Base-by-base conservation (phyloP, 139 green algal genomes). In the Mesotaenium endlicherianum region DNA sequence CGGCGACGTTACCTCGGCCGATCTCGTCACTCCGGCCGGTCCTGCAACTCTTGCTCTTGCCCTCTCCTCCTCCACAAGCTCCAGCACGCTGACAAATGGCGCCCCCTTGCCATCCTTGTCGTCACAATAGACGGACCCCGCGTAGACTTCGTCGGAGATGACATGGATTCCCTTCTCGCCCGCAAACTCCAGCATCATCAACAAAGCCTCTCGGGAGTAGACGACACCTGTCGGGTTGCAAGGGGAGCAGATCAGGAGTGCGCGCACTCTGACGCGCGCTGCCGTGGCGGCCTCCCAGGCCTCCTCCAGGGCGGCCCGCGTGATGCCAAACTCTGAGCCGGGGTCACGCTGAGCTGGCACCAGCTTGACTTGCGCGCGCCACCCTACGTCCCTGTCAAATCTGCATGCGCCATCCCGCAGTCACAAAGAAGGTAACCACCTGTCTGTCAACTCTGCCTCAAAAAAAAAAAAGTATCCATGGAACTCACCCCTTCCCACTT, bases 81-180 rank as follows among this genome's bases (percentile, higher is more conserved):
- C n/a, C n/a, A n/a, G n/a, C n/a, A n/a, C n/a, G n/a, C n/a, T n/a
- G 34, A 14, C 43, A 74, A 43, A 5, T 16, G 6, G 16, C 4
- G n/a, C n/a, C 4, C 43, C 14, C 11, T 38, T 11, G 26, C 74
- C 11, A 75, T 20, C 49, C 43, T 40, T 11, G 74, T 3, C 8
- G 14, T 5, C 39, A 69, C 43, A 45, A 81, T n/a, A 89, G 26
- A 71, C 75, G 16, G 57, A 80, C 14, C 17, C 41, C n/a, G 81
- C 86, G 76, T 90, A 90, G 3, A 90, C 39, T 42, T 88, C 86
- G 77, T 90, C 86, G 6, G 30, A 78, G 55, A 90, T 77, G 14
- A 86, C 16, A 70, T 90, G 86, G 36, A 90, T 43, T 31, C 68
- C 17, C n/a, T 78, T 11, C 0, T 17, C 59, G 1, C 64, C 17